phyloP scores from a whole-genome alignment of 1,284 basidiomycete species.

The Quambalaria eucalypti region DNA sequence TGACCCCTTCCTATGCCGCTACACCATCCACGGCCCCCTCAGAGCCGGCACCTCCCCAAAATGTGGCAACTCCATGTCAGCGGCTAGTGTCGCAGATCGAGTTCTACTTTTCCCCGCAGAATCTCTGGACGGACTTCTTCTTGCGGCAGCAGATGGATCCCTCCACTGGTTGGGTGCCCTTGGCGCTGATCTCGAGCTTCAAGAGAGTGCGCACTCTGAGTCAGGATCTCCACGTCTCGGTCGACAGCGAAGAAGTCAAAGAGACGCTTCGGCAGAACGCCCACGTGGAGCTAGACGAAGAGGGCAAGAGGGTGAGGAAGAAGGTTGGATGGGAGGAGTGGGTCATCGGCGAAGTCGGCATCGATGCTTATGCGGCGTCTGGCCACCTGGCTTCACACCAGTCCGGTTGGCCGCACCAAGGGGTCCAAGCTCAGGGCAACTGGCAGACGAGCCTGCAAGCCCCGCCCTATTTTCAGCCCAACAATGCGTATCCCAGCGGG shows the following conservation, averaged over 20 bases:
- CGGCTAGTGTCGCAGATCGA: conserved; percentile 37
- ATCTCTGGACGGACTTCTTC: conserved; percentile 36
- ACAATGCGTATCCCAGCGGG: too few relatives aligned
- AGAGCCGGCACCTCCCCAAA: too few relatives aligned
- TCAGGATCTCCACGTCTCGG: conserved; percentile 1
- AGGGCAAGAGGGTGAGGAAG: conserved; percentile 3
- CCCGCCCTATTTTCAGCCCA: too few relatives aligned
- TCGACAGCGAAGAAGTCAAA: background rate
- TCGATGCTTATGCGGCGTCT: too few relatives aligned
- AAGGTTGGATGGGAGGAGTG: conserved; percentile 8
- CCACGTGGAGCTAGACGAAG: conserved; percentile 6
- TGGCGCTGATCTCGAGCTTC: conserved; percentile 26
- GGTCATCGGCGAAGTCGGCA: too few relatives aligned
- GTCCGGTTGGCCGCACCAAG: too few relatives aligned
- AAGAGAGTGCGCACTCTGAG: conserved; percentile 22
- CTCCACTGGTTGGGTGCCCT: conserved; percentile 27
- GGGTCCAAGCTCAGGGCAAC: too few relatives aligned
- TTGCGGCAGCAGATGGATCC: conserved; percentile 36
- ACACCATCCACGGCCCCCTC: too few relatives aligned
- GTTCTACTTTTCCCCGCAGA: conserved; percentile 40
- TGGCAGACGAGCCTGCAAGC: too few relatives aligned
- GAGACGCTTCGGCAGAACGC: conserved; percentile 4
- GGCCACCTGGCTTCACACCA: background rate
- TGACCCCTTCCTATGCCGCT: too few relatives aligned
- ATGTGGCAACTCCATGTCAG: too few relatives aligned